Evolutionary conservation across 768 basidiomycete genomes (phyloP), one percentile per base, ranked within the genome.

Genomic region (Russula ochroleuca): DNA sequence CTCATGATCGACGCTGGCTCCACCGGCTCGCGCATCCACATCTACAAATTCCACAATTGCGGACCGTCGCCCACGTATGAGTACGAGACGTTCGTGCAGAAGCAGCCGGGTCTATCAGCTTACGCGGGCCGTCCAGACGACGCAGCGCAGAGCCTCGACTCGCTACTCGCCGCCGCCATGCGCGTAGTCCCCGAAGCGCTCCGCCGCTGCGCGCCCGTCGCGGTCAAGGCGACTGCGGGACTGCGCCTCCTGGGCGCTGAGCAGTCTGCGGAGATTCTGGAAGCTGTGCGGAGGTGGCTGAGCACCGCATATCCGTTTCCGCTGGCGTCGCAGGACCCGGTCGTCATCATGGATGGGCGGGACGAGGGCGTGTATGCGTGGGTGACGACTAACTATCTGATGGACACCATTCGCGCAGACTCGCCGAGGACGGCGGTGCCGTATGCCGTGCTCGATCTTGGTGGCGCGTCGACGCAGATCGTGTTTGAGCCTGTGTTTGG

Each of bases 331-430:
- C 76, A 78, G 66, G 85, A 85, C 54, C 85, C 83, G 2, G 93
- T 96, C 38, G 83, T 81, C 47, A 86, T 98, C 66, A 95, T 98
- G 95, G 95, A 97, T 67, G 95, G 95, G 8, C 83, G 86, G 68
- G 95, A 98, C 72, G 96, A 98, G 75, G 96, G 93, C 37, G 92
- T 98, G n/a, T 98, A 91, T 72, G 94, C 96, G 33, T 98, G 96
- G 95, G 93, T 98, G 68, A 97, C 96, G 19, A 93, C 91, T 63
- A 98, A 98, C 75, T 98, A 97, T 76, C 80, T 98, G 53, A 78
- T 96, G 48, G 81, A 82, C 57, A 84, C 88, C 43, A 85, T 97
- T 70, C 81, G 85, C 17, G 78, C 80, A 11, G 81, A 80, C 54
- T 75, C 81, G 19, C 75, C 78, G 1, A 66, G 72, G 57, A 74